phyloP scores from a whole-genome alignment of 495 filamentous ascomycete species.

The Trichoderma erinaceum region DNA sequence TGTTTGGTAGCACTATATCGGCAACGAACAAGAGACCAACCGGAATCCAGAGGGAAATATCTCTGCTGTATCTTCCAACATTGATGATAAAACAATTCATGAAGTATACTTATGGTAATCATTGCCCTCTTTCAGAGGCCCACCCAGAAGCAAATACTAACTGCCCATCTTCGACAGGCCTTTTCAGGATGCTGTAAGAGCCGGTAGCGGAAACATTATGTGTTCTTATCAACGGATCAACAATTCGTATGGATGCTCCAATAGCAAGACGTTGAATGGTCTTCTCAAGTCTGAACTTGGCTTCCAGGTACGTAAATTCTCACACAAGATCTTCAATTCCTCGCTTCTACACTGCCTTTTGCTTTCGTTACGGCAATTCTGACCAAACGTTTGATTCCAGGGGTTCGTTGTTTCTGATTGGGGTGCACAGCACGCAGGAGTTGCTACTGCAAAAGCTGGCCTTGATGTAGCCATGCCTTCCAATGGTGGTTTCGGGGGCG shows the following conservation, averaged over 20 bases:
- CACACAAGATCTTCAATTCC: background rate
- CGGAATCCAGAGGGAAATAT: slow-evolving; percentile 44
- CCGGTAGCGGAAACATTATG: slow-evolving; percentile 58
- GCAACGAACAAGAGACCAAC: slow-evolving; percentile 61
- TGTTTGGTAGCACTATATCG: slow-evolving; percentile 50
- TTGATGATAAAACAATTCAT: slow-evolving; percentile 63
- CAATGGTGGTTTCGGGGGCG: slow-evolving; percentile 36
- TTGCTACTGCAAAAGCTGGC: slow-evolving; percentile 49
- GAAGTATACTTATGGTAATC: slow-evolving; percentile 62
- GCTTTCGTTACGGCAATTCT: slow-evolving; percentile 4
- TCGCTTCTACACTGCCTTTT: background rate
- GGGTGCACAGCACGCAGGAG: slow-evolving; percentile 53
- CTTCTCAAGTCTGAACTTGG: slow-evolving; percentile 61
- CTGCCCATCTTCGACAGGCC: slow-evolving; percentile 37
- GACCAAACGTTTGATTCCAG: slow-evolving; percentile 18
- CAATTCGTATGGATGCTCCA: slow-evolving; percentile 59
- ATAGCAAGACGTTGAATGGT: slow-evolving; percentile 54
- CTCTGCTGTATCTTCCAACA: slow-evolving; percentile 51
- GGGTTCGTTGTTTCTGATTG: slow-evolving; percentile 65
- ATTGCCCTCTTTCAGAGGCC: slow-evolving; percentile 33
- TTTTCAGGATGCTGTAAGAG: slow-evolving; percentile 59
- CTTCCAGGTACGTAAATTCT: slow-evolving; percentile 39
- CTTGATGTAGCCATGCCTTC: slow-evolving; percentile 57
- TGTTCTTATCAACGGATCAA: slow-evolving; percentile 66
- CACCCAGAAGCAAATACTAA: background rate